These are phyloP conservation scores for Gardenia jasminoides DNA, from an alignment of 257 asterid genomes.

Conservation along the genomic window DNA sequence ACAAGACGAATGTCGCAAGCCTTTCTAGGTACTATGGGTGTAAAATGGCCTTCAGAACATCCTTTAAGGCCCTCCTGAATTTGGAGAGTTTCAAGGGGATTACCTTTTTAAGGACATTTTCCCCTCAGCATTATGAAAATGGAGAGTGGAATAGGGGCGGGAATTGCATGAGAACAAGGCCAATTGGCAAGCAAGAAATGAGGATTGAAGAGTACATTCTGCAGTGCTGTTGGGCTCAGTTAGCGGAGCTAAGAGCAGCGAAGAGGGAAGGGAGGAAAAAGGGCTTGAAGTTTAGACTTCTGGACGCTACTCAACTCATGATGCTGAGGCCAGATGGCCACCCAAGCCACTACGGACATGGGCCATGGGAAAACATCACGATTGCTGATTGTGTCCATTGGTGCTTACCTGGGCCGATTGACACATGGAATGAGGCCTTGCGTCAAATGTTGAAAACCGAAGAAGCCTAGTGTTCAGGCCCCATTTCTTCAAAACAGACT, in stretches of 20 bases:
- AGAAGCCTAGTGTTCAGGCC: neutral
- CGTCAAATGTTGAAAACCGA: slow-evolving; percentile 23
- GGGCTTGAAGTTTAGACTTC: neutral
- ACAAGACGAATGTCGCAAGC: slow-evolving; percentile 11
- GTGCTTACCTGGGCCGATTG: slow-evolving; percentile 42
- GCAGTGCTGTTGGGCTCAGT: slow-evolving; percentile 16
- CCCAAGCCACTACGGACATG: slow-evolving; percentile 33
- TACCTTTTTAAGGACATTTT: slow-evolving; percentile 11
- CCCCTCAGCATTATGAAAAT: slow-evolving; percentile 84
- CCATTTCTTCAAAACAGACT: too few relatives aligned
- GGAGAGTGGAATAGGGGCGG: slow-evolving; percentile 86
- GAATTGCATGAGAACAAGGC: slow-evolving; percentile 51
- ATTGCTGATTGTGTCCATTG: slow-evolving; percentile 22
- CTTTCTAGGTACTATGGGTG: slow-evolving; percentile 24
- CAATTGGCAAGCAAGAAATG: slow-evolving; percentile 37
- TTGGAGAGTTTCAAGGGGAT: slow-evolving; percentile 20
- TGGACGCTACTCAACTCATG: slow-evolving; percentile 27
- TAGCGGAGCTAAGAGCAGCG: slow-evolving; percentile 59
- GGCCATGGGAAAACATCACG: neutral
- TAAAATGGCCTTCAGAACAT: slow-evolving; percentile 28
- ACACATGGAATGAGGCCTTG: slow-evolving; percentile 37
- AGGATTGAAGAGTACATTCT: slow-evolving; percentile 14
- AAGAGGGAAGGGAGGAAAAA: slow-evolving; percentile 46
- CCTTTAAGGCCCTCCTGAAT: slow-evolving; percentile 20
- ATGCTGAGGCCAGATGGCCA: slow-evolving; percentile 41